Evolutionary conservation across 352 stramenopile genomes (phyloP).

Genomic region (Phytopythium chamaehyphon): DNA sequence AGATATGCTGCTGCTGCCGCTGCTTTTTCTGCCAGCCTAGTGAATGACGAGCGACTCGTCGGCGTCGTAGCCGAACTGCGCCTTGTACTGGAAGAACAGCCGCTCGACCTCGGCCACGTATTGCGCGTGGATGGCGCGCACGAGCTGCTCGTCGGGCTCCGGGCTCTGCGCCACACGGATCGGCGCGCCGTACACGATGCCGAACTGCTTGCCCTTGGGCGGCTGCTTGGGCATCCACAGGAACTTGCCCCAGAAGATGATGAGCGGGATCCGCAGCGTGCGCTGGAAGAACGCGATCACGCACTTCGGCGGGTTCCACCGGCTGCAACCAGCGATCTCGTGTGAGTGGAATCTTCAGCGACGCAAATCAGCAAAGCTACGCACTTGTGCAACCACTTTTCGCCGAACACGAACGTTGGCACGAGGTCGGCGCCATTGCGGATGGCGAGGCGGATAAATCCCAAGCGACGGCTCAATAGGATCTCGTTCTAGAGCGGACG

Average conservation of each 20-base stretch:
- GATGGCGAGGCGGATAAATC: conserved; percentile 44
- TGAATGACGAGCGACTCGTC: conserved; percentile 26
- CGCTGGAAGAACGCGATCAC: conserved; percentile 21
- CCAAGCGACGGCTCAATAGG: conserved; percentile 35
- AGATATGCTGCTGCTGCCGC: no score
- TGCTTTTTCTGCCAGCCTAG: no score
- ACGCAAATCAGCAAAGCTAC: conserved; percentile 4
- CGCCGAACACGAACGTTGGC: conserved; percentile 43
- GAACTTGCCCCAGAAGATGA: conserved; percentile 37
- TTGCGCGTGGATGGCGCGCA: conserved; percentile 18
- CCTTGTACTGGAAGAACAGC: conserved; percentile 31
- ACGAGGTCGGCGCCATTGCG: conserved; percentile 40
- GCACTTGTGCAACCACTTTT: conserved; percentile 54
- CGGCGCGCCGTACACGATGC: conserved; percentile 34
- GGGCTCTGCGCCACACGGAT: conserved; percentile 13
- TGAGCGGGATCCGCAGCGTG: conserved; percentile 21
- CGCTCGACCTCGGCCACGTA: conserved; percentile 23
- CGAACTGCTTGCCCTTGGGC: conserved; percentile 22
- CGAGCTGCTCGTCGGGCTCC: conserved; percentile 22
- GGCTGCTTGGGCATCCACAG: conserved; percentile 28
- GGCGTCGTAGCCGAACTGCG: conserved; percentile 26
- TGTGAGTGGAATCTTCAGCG: no score
- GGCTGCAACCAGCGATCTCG: no score
- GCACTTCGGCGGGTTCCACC: conserved; percentile 23
- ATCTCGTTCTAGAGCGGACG: conserved; percentile 18